Conservation (phyloP, 306 rosid species). For the Psophocarpus tetragonolobus region DNA sequence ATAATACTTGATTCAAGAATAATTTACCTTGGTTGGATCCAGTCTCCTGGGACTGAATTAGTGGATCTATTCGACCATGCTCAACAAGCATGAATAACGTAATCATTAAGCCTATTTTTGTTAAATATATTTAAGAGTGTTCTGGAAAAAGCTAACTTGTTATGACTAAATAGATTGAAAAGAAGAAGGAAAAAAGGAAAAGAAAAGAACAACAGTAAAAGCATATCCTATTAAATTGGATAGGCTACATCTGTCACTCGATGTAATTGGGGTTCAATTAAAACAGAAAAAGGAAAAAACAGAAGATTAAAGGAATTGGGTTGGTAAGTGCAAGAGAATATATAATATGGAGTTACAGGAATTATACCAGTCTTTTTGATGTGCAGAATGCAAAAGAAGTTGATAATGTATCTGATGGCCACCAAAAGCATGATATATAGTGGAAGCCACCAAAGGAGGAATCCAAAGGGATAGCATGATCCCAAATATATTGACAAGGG, state of each 20-base stretch:
- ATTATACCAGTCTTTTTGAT: constrained; percentile 6
- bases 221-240: not conserved
- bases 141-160: constrained; percentile 3
- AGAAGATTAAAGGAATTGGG: not conserved
- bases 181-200: not conserved
- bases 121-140: not conserved
- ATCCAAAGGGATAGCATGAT: constrained; percentile 66
- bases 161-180: not conserved
- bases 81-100: constrained; percentile 9
- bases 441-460: constrained; percentile 56
- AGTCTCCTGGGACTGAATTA: not conserved
- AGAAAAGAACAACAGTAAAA: not conserved
- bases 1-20: constrained; percentile 14
- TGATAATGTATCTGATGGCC: not conserved
- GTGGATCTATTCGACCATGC: constrained; percentile 29
- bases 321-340: not conserved
- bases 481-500: constrained; percentile 30
- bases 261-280: too few relatives aligned
- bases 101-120: not conserved
- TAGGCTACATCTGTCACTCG: not conserved
- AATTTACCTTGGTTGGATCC: not conserved
- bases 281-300: too few relatives aligned
- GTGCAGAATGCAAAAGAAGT: constrained; percentile 13
- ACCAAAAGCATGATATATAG: not conserved
- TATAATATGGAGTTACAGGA: constrained; percentile 37